Percentiles rank a stretch among this genome's conserved stretches.
phyloP scores from a whole-genome alignment of 106 monocot species.

The Dendrobium chrysotoxum region DNA sequence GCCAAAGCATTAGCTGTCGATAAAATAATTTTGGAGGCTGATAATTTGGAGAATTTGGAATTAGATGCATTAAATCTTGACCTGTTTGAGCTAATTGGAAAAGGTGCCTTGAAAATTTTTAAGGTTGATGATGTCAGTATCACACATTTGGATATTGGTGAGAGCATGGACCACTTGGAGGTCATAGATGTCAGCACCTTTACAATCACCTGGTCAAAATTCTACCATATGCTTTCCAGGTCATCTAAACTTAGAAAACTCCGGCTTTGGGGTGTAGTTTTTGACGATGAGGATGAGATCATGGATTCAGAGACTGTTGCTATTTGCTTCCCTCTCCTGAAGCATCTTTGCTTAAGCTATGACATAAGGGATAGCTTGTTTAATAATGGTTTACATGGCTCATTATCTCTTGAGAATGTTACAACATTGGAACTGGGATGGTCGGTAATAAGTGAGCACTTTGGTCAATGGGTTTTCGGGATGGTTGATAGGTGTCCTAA shows the following conservation, averaged over 20 bases:
- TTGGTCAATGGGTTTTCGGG: conserved; percentile 81
- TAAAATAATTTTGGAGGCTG: conserved; percentile 87
- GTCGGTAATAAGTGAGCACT: conserved; percentile 81
- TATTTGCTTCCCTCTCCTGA: conserved; percentile 58
- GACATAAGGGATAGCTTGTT: conserved; percentile 71
- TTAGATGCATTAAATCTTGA: conserved; percentile 84
- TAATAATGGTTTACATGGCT: conserved; percentile 63
- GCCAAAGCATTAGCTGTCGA: conserved; percentile 66
- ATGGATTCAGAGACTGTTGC: conserved; percentile 82
- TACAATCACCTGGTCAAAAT: conserved; percentile 86
- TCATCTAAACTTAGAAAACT: conserved; percentile 69
- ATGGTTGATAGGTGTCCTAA: conserved; percentile 88
- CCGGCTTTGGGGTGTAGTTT: conserved; percentile 85
- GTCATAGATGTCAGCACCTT: conserved; percentile 84
- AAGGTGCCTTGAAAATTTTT: conserved; percentile 65
- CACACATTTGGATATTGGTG: conserved; percentile 87
- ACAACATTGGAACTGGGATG: conserved; percentile 81
- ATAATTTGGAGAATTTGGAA: conserved; percentile 74
- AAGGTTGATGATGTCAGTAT: conserved; percentile 95
- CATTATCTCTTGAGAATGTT: conserved; percentile 63
- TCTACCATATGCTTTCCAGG: conserved; percentile 77
- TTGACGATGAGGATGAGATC: conserved; percentile 94
- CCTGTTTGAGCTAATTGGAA: conserved; percentile 84
- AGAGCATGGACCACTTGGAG: conserved; percentile 69
- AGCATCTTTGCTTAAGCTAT: conserved; percentile 78